A percentile compares a stretch with the other conserved stretches of the same genome.
Evolutionary conservation across 2,329 filamentous ascomycete genomes (phyloP).

Genomic region (Geosmithia morbida): DNA sequence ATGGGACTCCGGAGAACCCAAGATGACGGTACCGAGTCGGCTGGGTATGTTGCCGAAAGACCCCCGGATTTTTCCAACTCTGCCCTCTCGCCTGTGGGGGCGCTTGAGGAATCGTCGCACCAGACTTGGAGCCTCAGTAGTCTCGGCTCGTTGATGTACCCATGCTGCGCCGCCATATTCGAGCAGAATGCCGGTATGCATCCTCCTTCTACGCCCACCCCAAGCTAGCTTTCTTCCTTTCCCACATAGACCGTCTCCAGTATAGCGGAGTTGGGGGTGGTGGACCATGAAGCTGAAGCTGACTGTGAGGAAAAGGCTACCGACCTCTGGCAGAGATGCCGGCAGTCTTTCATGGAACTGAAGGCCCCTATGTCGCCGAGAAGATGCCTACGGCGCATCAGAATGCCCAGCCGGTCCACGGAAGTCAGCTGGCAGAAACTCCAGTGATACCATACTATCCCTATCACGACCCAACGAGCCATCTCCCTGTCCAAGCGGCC

Average conservation of each 20-base stretch:
- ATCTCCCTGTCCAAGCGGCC: no score
- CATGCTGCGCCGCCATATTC: conserved; percentile 14
- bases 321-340: conserved; percentile 13
- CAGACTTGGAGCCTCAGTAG: conserved; percentile 14
- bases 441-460: neutral
- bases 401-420: neutral
- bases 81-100: neutral
- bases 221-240: neutral
- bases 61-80: neutral
- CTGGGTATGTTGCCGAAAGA: neutral
- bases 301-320: conserved; percentile 14
- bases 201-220: neutral
- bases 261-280: neutral
- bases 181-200: conserved; percentile 16
- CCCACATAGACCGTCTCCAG: neutral
- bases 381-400: conserved; percentile 7
- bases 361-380: conserved; percentile 16
- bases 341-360: conserved; percentile 12
- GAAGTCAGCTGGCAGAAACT: neutral
- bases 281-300: neutral
- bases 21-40: neutral
- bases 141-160: conserved; percentile 13
- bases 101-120: conserved; percentile 7
- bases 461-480: no score
- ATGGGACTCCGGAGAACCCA: neutral